Conservation (phyloP, 2,329 filamentous ascomycete genomes). For the Phialophora expanda region DNA sequence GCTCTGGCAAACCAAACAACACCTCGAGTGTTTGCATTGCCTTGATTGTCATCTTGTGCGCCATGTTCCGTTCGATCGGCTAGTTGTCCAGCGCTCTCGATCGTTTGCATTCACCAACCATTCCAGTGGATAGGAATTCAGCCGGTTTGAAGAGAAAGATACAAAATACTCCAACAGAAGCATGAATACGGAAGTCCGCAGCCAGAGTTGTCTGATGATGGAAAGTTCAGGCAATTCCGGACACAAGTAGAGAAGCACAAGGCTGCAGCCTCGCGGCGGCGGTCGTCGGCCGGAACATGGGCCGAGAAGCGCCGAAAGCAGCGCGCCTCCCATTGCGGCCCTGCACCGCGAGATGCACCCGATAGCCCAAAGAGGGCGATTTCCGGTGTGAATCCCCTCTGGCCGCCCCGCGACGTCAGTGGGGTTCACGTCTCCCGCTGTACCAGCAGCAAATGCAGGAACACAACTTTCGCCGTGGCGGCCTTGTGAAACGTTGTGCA, state of each 20-base stretch:
- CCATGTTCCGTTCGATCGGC: no score
- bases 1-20: no score
- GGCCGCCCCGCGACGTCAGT: neutral
- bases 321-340: no score
- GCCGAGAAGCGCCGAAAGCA: slow-evolving; percentile 3
- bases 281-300: neutral
- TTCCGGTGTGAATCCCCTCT: neutral
- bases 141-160: no score
- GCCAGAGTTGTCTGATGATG: no score
- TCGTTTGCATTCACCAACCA: neutral
- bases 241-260: neutral
- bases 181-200: no score
- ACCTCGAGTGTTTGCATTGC: no score
- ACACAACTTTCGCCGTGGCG: neutral
- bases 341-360: no score
- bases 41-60: no score
- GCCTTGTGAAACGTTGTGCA: neutral
- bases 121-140: no score
- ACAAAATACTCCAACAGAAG: no score
- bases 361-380: neutral
- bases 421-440: neutral
- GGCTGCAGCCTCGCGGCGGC: neutral
- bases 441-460: neutral
- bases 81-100: no score
- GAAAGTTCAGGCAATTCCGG: neutral